Base-by-base conservation (phyloP, 2,329 filamentous ascomycete genomes). In the Huntiella savannae region DNA sequence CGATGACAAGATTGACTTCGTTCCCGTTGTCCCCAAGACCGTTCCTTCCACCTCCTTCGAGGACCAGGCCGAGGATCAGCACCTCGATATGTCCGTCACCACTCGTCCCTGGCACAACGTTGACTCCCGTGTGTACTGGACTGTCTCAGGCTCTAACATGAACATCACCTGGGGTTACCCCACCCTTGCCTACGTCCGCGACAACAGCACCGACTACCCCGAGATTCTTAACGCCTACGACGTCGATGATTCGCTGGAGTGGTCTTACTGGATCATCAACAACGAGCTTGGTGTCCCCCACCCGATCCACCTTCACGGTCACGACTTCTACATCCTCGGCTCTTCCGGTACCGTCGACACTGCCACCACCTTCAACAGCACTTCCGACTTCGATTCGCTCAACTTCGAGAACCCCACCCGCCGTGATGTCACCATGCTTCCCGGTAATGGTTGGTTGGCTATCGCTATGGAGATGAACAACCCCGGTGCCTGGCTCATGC, bases 401-500 rank as follows among this genome's bases (percentile, higher is more conserved):
- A 62, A 64, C 50, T 63, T 62, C 40, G 54, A 60, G 32, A 73
- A 73, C 54, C 69, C 71, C 1, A 63, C 67, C 19, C 66, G 71
- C 8, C 63, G 71, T 33, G 70, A 74, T 52, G 66, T 68, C 2
- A 68, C 68, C 4, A 62, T 68, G 51, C 59, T 74, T 2, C 63
- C 62, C 1, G 54, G 53, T 1, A 51, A 53, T 6, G 68, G 69
- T 0, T 65, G 66, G 54, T 46, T 70, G 3, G 64, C 69, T n/a
- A 58, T 73, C 45, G 68, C 66, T 2, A 67, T 70, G 50, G 57
- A 67, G 53, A 62, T 63, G 0, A 60, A 65, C 47, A 73, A 72
- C 55, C 65, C 69, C 1, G 70, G 59, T 61, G 70, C 51, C 52
- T 72, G 69, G 68, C 60, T 65, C 4, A 64, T 71, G 53, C 69